Percentiles rank a stretch among this genome's conserved stretches.
phyloP scores from a whole-genome alignment of 352 stramenopile genomes.

The Pythium plurisporium region DNA sequence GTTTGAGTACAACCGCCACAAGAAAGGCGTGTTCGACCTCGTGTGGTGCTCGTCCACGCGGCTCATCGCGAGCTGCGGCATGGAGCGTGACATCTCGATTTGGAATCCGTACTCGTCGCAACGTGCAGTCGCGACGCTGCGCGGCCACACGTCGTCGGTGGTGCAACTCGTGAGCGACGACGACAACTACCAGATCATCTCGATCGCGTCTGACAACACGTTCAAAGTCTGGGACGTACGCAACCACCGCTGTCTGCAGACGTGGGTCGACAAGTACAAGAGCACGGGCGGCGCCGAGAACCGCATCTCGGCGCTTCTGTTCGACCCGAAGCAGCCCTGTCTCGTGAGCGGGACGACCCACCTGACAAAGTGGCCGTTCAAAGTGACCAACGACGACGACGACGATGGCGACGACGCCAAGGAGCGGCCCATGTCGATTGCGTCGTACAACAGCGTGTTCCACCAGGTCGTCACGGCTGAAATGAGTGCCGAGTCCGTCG shows the following conservation, averaged over 20 bases:
- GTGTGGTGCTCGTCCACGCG: conserved; percentile 72
- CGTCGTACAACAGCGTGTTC: conserved; percentile 79
- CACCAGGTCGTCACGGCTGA: conserved; percentile 79
- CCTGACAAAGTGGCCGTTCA: conserved; percentile 64
- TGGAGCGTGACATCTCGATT: conserved; percentile 84
- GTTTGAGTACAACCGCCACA: conserved; percentile 78
- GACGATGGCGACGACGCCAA: conserved; percentile 37
- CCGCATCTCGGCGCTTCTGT: conserved; percentile 60
- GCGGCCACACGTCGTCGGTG: conserved; percentile 70
- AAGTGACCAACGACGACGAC: conserved; percentile 35
- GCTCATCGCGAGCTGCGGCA: conserved; percentile 76
- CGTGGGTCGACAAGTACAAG: conserved; percentile 60
- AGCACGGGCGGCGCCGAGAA: conserved; percentile 53
- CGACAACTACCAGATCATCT: conserved; percentile 84
- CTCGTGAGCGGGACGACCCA: conserved; percentile 68
- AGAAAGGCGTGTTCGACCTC: conserved; percentile 80
- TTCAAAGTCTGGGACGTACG: conserved; percentile 84
- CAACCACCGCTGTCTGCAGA: conserved; percentile 78
- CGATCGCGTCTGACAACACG: conserved; percentile 73
- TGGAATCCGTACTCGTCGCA: conserved; percentile 90
- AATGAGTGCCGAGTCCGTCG: conserved; percentile 64
- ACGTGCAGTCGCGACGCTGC: conserved; percentile 61
- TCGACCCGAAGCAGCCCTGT: conserved; percentile 58
- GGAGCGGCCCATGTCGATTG: conserved; percentile 47
- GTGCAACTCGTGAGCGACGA: conserved; percentile 75